Base-by-base conservation (phyloP, 1,284 basidiomycete species). In the Cutaneotrichosporon curvatum region DNA sequence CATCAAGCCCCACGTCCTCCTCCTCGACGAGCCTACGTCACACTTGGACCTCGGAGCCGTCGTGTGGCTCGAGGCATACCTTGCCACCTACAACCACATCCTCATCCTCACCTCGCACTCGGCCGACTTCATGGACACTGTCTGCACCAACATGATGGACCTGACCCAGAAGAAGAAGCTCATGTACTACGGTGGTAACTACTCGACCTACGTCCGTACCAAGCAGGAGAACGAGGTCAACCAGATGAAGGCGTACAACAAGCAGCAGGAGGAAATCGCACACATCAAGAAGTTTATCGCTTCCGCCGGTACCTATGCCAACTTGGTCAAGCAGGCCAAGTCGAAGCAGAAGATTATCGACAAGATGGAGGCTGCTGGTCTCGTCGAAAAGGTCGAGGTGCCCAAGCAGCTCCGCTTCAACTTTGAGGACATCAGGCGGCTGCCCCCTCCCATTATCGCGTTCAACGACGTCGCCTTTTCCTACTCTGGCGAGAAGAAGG, bases 321-420 rank as follows among this genome's bases (percentile, higher is more conserved):
- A 97, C 74, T 81, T 97, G 61, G 94, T 97, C 66, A 89, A 85
- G 71, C 94, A 98, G 75, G 94, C 94, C 63, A 97, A 98, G 77
- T 96, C 91, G 40, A 98, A 98, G 76, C 94, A 97, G 73, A 97
- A 98, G 74, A 95, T 95, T 57, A 95, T 98, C 73, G 94, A 98
- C 79, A 98, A 98, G 81, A 97, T 98, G 94, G 94, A 97, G 78
- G 94, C 94, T n/a, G 94, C 92, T 12, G 94, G 94, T 61, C 78
- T 97, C 36, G 79, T 97, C 63, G 89, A 97, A 74, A 89, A 89
- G 72, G 77, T 96, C 48, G 90, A 88, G 65, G 66, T 71, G 7
- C 78, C 80, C 41, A 82, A 80, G 62, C 80, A 81, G 34, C 75
- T 97, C 45, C 79, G 82, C 45, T 98, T 97, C 81, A 84, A 95